These are phyloP conservation scores for Globisporangium uncinulatum DNA, from an alignment of 352 stramenopile species.

Conservation along the genomic window DNA sequence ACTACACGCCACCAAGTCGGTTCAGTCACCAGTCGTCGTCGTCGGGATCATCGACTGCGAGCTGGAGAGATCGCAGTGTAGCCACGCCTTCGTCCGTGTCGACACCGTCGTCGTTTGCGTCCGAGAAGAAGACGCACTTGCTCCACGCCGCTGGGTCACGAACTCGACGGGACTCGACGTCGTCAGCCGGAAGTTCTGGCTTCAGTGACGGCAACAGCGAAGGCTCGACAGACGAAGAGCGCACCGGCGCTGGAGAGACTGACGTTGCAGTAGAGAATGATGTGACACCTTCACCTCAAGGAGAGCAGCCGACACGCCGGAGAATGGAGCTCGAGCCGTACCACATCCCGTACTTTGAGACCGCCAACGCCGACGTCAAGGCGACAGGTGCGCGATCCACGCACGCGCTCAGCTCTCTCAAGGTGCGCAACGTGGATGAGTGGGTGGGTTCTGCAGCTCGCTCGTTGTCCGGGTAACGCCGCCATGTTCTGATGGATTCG, in stretches of 20 bases:
- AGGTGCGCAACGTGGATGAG: constrained; percentile 1
- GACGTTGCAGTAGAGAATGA: background rate
- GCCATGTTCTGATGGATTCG: background rate
- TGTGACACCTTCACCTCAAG: background rate
- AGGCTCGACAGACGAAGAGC: background rate
- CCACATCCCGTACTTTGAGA: constrained; percentile 26
- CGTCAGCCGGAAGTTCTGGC: constrained; percentile 13
- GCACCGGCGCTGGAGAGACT: background rate
- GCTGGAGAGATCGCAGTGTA: constrained; percentile 10
- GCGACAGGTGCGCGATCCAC: background rate
- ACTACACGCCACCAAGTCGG: constrained; percentile 41
- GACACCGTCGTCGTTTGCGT: constrained; percentile 14
- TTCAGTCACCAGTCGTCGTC: constrained; percentile 5
- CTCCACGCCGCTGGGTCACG: background rate
- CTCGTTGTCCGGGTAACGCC: background rate
- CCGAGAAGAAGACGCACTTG: constrained; percentile 4
- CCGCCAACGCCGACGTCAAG: background rate
- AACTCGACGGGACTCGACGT: constrained; percentile 4
- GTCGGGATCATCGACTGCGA: constrained; percentile 4
- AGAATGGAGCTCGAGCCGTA: constrained; percentile 22
- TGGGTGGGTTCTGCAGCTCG: background rate
- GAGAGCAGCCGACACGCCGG: background rate
- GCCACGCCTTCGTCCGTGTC: constrained; percentile 15
- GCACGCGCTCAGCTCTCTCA: background rate
- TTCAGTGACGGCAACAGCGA: constrained; percentile 9